A percentile compares a stretch with the other conserved stretches of the same genome.
Evolutionary conservation across 75 land plant genomes (phyloP).

Genomic region (Chamaecyparis obtusa): DNA sequence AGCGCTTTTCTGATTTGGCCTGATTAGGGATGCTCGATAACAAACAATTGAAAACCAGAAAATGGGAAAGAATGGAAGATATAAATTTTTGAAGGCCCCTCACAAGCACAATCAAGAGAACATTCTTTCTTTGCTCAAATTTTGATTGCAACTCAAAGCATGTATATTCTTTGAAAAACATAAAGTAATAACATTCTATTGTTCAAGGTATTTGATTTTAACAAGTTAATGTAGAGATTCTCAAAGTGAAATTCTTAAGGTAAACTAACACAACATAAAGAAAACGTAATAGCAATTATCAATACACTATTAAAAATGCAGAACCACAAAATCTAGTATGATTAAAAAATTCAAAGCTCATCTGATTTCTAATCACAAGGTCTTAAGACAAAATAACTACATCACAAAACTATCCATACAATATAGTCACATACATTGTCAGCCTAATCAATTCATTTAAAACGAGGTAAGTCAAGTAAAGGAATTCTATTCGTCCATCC

Average conservation of each 20-base stretch:
- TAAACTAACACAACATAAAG: neutral
- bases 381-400: neutral
- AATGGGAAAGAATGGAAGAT: neutral
- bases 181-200: neutral
- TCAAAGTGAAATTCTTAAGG: neutral
- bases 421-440: neutral
- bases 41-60: neutral
- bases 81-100: neutral
- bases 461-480: neutral
- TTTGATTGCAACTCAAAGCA: neutral
- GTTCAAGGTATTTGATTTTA: neutral
- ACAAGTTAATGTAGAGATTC: neutral
- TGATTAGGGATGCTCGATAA: no score
- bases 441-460: neutral
- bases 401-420: neutral
- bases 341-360: neutral
- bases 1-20: no score
- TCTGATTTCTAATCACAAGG: neutral
- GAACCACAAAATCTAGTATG: neutral
- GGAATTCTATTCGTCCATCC: no score
- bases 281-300: neutral
- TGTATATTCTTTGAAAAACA: neutral
- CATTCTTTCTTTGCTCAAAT: neutral
- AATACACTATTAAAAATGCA: neutral
- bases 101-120: neutral